Conservation (phyloP, 2,329 filamentous ascomycete species). For the Fusarium nurragi region DNA sequence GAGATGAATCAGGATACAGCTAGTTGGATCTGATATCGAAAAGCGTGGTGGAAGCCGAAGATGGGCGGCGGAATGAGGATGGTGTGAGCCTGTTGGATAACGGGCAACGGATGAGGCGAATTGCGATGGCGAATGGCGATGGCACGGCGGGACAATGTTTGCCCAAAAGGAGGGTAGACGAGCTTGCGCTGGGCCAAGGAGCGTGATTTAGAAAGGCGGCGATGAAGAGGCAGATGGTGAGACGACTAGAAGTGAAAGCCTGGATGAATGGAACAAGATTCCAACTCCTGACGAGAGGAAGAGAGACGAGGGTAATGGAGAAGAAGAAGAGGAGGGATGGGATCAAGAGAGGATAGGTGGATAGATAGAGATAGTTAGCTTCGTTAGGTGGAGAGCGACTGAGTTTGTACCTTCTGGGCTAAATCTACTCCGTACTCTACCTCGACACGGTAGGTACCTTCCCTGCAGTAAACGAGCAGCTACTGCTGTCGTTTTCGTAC, state of each 20-base stretch:
- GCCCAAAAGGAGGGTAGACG: constrained; percentile 53
- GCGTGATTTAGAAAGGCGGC: constrained; percentile 49
- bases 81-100: constrained; percentile 38
- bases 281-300: constrained; percentile 48
- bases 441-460: constrained; percentile 26
- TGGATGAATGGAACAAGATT: constrained; percentile 54
- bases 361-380: constrained; percentile 42
- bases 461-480: constrained; percentile 3
- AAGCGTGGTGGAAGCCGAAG: constrained; percentile 37
- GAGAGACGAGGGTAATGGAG: constrained; percentile 42
- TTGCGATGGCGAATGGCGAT: constrained; percentile 44
- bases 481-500: neutral
- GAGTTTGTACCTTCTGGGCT: constrained; percentile 34
- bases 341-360: constrained; percentile 34
- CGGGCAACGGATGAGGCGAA: constrained; percentile 41
- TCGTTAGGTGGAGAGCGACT: constrained; percentile 29
- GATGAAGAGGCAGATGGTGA: constrained; percentile 51
- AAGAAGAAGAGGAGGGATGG: constrained; percentile 39
- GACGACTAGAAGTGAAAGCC: constrained; percentile 54
- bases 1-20: constrained; percentile 36
- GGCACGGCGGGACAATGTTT: constrained; percentile 48
- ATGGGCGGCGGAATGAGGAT: constrained; percentile 39
- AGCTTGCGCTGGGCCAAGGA: constrained; percentile 52
- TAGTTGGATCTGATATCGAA: constrained; percentile 37
- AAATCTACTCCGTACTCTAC: constrained; percentile 19